These are phyloP conservation scores for Digitaria exilis DNA, from an alignment of 202 grass and related monocot genomes.

Conservation along the genomic window DNA sequence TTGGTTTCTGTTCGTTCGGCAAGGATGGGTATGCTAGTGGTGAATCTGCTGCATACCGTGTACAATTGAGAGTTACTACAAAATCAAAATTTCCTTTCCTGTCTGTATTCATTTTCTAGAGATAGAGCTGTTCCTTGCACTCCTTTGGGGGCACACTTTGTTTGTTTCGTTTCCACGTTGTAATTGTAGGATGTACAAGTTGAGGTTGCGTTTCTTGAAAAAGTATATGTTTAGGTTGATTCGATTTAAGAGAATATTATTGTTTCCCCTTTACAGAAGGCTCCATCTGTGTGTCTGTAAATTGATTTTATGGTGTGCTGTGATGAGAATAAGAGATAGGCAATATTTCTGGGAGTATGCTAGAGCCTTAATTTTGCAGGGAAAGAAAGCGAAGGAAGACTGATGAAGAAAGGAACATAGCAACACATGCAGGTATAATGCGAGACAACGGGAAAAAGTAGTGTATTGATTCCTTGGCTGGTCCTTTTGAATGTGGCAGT, in stretches of 20 bases:
- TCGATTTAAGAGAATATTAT: not conserved
- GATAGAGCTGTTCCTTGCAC: constrained; percentile 26
- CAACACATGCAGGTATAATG: too few species aligned
- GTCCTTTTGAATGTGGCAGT: too few species aligned
- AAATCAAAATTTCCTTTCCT: not conserved
- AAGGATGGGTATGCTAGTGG: constrained; percentile 34
- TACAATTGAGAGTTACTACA: constrained; percentile 47
- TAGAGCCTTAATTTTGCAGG: not conserved
- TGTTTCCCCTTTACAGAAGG: not conserved
- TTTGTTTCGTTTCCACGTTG: not conserved
- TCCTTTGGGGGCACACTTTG: not conserved
- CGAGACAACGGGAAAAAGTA: too few species aligned
- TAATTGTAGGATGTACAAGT: constrained; percentile 1
- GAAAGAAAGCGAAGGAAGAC: too few species aligned
- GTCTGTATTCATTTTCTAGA: constrained; percentile 11
- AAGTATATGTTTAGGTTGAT: not conserved
- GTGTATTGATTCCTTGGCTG: too few species aligned
- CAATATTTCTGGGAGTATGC: too few species aligned
- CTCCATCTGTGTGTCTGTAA: not conserved
- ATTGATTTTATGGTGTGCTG: not conserved
- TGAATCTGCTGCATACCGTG: constrained; percentile 37
- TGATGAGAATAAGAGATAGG: too few species aligned
- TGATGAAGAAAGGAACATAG: too few species aligned
- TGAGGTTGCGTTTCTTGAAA: not conserved
- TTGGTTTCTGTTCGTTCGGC: constrained; percentile 7